Evolutionary conservation across 2,329 filamentous ascomycete species (phyloP), one percentile per base, ranked within the genome.

Genomic region (Colletotrichum lini): DNA sequence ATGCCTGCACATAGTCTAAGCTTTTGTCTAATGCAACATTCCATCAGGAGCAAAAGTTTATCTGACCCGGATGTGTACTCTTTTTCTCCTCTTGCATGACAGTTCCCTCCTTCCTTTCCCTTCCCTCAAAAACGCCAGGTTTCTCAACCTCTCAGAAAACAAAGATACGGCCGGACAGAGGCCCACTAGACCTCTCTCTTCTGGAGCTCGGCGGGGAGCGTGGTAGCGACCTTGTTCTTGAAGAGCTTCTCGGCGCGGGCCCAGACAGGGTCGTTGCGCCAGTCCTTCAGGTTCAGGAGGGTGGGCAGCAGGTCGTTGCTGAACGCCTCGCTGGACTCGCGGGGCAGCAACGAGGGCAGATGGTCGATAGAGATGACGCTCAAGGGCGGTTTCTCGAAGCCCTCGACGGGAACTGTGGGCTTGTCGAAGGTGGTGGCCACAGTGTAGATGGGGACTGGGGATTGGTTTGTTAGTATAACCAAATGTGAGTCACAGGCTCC

Each of bases 281-380:
- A 90, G 79, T 96, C 89, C 81, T 96, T 94, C 73, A 98, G 87
- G 72, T 91, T 87, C 72, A 96, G 82, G 75, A 98, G 84, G 77
- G 91, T 93, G 23, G 94, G 94, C 77, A 97, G 85, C 74, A 98
- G 85, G 58, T 93, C 92, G 62, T 88, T 85, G 80, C 92, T 94
- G 84, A 97, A 98, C 23, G 92, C 92, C 83, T 98, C 95, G 53
- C 91, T 94, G 35, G 94, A 92, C 84, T 98, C 96, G 64, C 96
- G 88, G 1, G 96, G 94, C 47, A 98, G 86, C 75, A 98, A 88
- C 64, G 91, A 93, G 4, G 94, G 94, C 63, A 97, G 87, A 79
- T 97, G 94, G 81, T 97, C 94, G 78, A 97, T 96, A 80, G 91
- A 93, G 82, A 98, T 97, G 76, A 98, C 93, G 58, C 89, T 91